phyloP scores from a whole-genome alignment of 2,329 filamentous ascomycete genomes.

The Penicillium sp. region DNA sequence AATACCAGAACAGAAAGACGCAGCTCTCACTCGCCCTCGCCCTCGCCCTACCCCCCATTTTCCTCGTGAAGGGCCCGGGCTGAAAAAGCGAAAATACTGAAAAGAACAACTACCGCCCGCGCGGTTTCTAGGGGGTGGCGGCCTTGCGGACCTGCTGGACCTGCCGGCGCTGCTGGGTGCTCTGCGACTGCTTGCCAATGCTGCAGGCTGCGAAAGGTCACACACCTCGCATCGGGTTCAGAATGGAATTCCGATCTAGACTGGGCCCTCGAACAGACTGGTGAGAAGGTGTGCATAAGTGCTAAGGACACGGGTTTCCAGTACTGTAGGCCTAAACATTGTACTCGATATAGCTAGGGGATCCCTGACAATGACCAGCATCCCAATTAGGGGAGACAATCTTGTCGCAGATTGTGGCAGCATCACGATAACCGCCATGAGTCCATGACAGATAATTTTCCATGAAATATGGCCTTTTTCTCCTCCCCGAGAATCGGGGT shows the following conservation, averaged over 20 bases:
- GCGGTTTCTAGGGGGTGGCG: constrained; percentile 40
- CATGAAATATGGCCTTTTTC: neutral
- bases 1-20: neutral
- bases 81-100: constrained; percentile 4
- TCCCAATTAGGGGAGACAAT: neutral
- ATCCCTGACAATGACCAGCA: neutral
- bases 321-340: neutral
- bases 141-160: neutral
- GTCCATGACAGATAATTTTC: neutral
- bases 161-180: neutral
- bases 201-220: neutral
- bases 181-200: neutral
- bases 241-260: constrained; percentile 8
- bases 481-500: constrained; percentile 4
- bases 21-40: neutral
- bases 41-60: neutral
- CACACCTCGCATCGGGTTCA: constrained; percentile 10
- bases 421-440: neutral
- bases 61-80: constrained; percentile 1
- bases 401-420: neutral
- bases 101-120: constrained; percentile 22
- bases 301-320: neutral
- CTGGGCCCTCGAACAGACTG: constrained; percentile 1
- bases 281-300: neutral
- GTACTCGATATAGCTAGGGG: neutral